phyloP scores from a whole-genome alignment of 306 rosid genomes.

The Elaeagnus macrophylla region DNA sequence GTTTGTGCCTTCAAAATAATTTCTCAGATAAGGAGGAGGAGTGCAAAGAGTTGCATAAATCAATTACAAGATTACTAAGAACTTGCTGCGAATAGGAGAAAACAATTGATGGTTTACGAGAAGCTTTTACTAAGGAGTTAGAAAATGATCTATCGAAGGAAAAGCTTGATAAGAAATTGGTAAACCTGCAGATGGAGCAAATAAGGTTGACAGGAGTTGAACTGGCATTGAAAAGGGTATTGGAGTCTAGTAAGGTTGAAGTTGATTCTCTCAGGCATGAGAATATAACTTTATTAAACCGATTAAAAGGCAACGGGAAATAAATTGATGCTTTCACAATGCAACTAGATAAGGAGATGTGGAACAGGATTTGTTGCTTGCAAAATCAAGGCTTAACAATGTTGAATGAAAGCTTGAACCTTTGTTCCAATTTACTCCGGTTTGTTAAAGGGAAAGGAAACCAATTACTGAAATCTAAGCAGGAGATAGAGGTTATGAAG shows the following conservation, averaged over 20 bases:
- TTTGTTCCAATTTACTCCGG: too few relatives aligned
- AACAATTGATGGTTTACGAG: too few relatives aligned
- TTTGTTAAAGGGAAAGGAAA: too few relatives aligned
- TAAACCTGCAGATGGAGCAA: slow-evolving; percentile 71
- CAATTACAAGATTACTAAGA: slow-evolving; percentile 61
- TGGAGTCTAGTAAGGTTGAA: slow-evolving; percentile 62
- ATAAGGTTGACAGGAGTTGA: slow-evolving; percentile 77
- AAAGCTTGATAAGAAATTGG: slow-evolving; percentile 41
- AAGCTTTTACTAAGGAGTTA: slow-evolving; percentile 38
- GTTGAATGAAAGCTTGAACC: too few relatives aligned
- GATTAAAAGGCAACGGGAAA: slow-evolving; percentile 64
- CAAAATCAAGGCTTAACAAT: slow-evolving; percentile 84
- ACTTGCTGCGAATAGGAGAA: slow-evolving; percentile 88
- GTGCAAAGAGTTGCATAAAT: slow-evolving; percentile 70
- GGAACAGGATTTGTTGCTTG: slow-evolving; percentile 55
- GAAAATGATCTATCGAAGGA: slow-evolving; percentile 37
- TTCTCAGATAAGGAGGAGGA: slow-evolving; percentile 74
- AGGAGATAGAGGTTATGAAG: slow-evolving; percentile 20
- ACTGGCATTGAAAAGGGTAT: slow-evolving; percentile 59
- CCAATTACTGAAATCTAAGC: too few relatives aligned
- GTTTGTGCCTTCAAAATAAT: slow-evolving; percentile 43
- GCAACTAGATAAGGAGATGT: slow-evolving; percentile 70
- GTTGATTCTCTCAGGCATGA: slow-evolving; percentile 86
- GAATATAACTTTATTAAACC: slow-evolving; percentile 56
- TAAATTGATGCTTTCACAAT: slow-evolving; percentile 48